Conservation (phyloP, 768 basidiomycete genomes). For the Tricholoma terreum region DNA sequence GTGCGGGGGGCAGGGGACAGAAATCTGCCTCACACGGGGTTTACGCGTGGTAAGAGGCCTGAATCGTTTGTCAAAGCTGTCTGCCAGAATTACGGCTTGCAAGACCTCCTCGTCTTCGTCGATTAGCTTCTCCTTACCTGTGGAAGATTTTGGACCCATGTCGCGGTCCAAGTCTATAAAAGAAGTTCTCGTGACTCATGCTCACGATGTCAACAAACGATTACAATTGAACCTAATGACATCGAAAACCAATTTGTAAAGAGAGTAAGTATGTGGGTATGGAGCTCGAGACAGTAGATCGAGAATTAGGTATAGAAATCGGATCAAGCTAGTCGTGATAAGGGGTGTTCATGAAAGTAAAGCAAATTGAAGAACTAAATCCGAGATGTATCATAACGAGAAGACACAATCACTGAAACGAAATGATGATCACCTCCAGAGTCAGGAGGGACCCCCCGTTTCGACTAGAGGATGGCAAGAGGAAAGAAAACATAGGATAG, state of each 20-base stretch:
- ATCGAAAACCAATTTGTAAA: constrained; percentile 52
- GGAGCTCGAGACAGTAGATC: constrained; percentile 54
- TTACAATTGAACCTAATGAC: constrained; percentile 59
- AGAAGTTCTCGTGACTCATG: constrained; percentile 24
- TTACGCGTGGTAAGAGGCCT: constrained; percentile 83
- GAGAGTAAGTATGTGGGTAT: constrained; percentile 57
- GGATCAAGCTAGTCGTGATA: constrained; percentile 64
- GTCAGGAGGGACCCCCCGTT: constrained; percentile 2
- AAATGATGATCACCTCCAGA: constrained; percentile 1
- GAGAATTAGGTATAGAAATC: constrained; percentile 65
- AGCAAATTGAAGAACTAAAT: constrained; percentile 54
- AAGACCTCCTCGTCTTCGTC: constrained; percentile 81
- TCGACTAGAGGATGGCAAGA: constrained; percentile 23
- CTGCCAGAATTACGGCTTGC: constrained; percentile 93
- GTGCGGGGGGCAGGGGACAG: constrained; percentile 3
- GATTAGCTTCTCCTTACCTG: constrained; percentile 61
- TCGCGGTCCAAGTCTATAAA: constrained; percentile 9
- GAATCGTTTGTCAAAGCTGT: constrained; percentile 94
- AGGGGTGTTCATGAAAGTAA: constrained; percentile 46
- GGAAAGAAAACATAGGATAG: constrained; percentile 25
- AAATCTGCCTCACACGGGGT: constrained; percentile 64
- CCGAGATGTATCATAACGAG: constrained; percentile 52
- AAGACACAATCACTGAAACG: constrained; percentile 25
- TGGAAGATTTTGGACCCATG: constrained; percentile 67
- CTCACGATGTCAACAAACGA: constrained; percentile 36